Percentiles rank a stretch among this genome's conserved stretches.
Evolutionary conservation across 768 basidiomycete genomes (phyloP).

Genomic region (Roridomyces roridus): DNA sequence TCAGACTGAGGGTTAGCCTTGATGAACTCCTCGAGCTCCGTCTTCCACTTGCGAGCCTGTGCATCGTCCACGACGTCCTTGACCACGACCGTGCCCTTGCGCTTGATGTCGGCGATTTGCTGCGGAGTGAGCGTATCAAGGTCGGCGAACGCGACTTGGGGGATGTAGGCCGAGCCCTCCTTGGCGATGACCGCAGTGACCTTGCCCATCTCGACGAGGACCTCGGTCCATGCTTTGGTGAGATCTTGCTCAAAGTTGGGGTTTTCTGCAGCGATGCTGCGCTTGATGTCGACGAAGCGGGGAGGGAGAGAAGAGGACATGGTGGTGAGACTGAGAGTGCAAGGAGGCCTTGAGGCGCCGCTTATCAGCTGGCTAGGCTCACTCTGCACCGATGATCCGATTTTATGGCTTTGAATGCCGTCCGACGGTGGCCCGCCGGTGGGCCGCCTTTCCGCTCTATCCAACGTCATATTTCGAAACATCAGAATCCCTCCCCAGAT

Average conservation of each 20-base stretch:
- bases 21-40: conserved; percentile 54
- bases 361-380: too few relatives aligned
- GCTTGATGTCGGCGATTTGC: conserved; percentile 47
- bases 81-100: conserved; percentile 58
- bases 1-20: conserved; percentile 52
- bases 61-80: conserved; percentile 53
- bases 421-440: too few relatives aligned
- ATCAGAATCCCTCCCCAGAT: too few relatives aligned
- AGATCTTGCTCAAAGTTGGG: conserved; percentile 46
- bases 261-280: conserved; percentile 25
- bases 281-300: conserved; percentile 17
- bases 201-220: conserved; percentile 48
- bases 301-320: conserved; percentile 12
- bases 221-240: conserved; percentile 54
- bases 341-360: conserved; percentile 2
- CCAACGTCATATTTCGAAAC: too few relatives aligned
- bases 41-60: conserved; percentile 56
- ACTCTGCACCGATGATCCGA: too few relatives aligned
- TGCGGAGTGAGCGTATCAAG: conserved; percentile 46
- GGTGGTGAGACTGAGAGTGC: not conserved
- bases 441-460: too few relatives aligned
- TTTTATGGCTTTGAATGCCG: too few relatives aligned
- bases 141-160: conserved; percentile 56
- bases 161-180: conserved; percentile 52
- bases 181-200: conserved; percentile 44